Percentiles rank a stretch among this genome's conserved stretches.
Evolutionary conservation across 1,284 basidiomycete species (phyloP).

Genomic region (Melampsora larici-populina): DNA sequence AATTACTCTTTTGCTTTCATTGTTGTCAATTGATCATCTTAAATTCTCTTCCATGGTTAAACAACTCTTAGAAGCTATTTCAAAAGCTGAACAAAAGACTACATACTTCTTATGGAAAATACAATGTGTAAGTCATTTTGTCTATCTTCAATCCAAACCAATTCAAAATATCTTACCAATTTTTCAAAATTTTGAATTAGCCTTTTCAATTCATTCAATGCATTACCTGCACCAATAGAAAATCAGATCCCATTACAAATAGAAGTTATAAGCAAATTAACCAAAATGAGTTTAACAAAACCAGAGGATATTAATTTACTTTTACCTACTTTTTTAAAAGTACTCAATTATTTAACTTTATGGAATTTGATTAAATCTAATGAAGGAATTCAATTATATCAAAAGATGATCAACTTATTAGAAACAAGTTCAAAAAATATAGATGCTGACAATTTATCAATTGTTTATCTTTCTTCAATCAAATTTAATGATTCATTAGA

Average conservation of each 20-base stretch:
- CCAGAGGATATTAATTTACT: conserved; percentile 37
- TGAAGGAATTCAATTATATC: not conserved
- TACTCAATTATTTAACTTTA: conserved; percentile 30
- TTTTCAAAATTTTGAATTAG: too few relatives aligned
- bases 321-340: conserved; percentile 18
- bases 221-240: conserved; percentile 15
- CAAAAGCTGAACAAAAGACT: conserved; percentile 31
- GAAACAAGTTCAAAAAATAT: conserved; percentile 21
- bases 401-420: conserved; percentile 23
- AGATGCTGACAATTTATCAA: conserved; percentile 33
- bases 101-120: conserved; percentile 43
- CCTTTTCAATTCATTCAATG: conserved; percentile 26
- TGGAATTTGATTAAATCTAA: conserved; percentile 22
- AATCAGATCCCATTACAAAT: conserved; percentile 21
- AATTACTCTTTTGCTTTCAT: conserved; percentile 33
- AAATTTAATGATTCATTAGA: too few relatives aligned
- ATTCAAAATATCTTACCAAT: too few relatives aligned
- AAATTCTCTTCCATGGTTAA: conserved; percentile 11
- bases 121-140: conserved; percentile 23
- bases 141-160: not conserved
- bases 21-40: conserved; percentile 12
- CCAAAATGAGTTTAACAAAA: conserved; percentile 16
- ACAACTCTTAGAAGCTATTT: conserved; percentile 37
- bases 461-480: conserved; percentile 40
- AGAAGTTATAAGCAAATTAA: conserved; percentile 20